Base-by-base conservation (phyloP, 2,329 filamentous ascomycete genomes). In the Didymella glomerata region DNA sequence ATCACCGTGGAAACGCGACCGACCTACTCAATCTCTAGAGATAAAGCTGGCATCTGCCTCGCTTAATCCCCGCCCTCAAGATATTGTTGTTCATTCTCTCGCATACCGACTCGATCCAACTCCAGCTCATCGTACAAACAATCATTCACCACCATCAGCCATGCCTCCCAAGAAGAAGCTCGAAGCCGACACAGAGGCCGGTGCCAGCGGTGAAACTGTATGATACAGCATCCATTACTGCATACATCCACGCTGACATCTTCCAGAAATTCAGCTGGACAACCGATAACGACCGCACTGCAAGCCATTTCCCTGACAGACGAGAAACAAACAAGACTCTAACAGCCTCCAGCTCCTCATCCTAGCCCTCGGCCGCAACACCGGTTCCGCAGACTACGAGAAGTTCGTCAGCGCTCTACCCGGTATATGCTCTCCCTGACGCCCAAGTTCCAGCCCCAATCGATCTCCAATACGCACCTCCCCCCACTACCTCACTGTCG, bases 251-350 rank as follows among this genome's bases (percentile, higher is more conserved):
- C 16, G 30, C 44, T 46, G 22, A 46, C 27, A 32, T 3, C 27
- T 10, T 7, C 1, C 25, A 50, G 36, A 50, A 42, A 11, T 50
- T 50, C 25, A 32, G n/a, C 11, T 50, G 48, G 48, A 50, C 48
- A 7, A 2, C 48, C 1, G 48, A 50, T 11, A 41, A 50, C 13
- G 48, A 50, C 16, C 48, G 48, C 25, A 30, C 38, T 10, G 48
- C 42, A 24, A 14, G 38, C 11, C 44, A 16, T 30, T 7, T 4
- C 20, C 6, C 18, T 27, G 11, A 2, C 3, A 7, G 5, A 9
- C 27, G 1, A 4, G 18, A 20, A 1, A 1, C 10, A 0, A 3
- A 8, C 4, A 38, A 2, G 4, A 16, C 5, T 32, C 27, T 46
- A 9, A 46, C 16, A 4, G 3, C 3, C 16, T 7, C 5, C 25